Evolutionary conservation across 2,329 filamentous ascomycete genomes (phyloP).

Genomic region (Fusarium setosum): DNA sequence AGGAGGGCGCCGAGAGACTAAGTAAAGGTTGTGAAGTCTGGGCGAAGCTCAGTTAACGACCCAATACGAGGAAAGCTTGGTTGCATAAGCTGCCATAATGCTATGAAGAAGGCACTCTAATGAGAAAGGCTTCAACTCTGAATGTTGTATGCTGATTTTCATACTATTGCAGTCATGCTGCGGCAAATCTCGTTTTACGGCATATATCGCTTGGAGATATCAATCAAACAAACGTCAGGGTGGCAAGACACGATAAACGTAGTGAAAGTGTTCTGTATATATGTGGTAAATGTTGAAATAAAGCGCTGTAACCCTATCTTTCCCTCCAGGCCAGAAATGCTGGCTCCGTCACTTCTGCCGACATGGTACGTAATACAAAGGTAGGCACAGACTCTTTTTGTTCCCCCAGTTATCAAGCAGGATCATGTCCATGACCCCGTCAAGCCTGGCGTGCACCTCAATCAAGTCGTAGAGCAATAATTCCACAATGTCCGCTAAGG

Average conservation of each 20-base stretch:
- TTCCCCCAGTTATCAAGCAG: slow-evolving; percentile 9
- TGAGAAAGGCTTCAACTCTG: too few relatives aligned
- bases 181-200: too few relatives aligned
- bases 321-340: slow-evolving; percentile 16
- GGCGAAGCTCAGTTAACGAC: too few relatives aligned
- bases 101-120: too few relatives aligned
- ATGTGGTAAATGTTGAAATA: slow-evolving; percentile 33
- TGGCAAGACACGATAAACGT: background rate
- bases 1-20: too few relatives aligned
- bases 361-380: slow-evolving; percentile 36
- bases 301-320: slow-evolving; percentile 30
- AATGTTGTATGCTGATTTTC: too few relatives aligned
- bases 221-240: background rate
- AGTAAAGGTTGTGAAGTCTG: too few relatives aligned
- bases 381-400: slow-evolving; percentile 36
- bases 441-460: slow-evolving; percentile 13
- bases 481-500: slow-evolving; percentile 17
- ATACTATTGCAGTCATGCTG: too few relatives aligned
- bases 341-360: slow-evolving; percentile 15
- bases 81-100: too few relatives aligned
- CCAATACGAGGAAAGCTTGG: too few relatives aligned
- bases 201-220: too few relatives aligned
- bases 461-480: slow-evolving; percentile 3
- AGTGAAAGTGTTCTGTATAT: slow-evolving; percentile 36
- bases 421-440: slow-evolving; percentile 15